These are phyloP conservation scores for Aspergillus aculeatus DNA, from an alignment of 2,329 filamentous ascomycete genomes.

Conservation along the genomic window DNA sequence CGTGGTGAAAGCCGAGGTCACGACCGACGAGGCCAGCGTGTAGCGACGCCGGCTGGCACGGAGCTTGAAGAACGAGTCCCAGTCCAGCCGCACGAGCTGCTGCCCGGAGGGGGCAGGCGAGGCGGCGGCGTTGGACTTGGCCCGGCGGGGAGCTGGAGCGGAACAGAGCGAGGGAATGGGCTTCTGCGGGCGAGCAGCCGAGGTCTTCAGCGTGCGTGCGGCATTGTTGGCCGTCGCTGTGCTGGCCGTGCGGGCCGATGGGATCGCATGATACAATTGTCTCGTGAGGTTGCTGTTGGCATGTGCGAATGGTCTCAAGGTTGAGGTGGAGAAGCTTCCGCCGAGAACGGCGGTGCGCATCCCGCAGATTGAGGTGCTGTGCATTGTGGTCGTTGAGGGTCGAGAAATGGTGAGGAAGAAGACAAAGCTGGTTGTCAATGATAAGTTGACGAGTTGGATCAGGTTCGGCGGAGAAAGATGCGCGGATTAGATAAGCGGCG, in stretches of 20 bases:
- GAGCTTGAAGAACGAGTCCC: conserved; percentile 91
- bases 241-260: conserved; percentile 23
- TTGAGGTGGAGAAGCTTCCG: conserved; percentile 26
- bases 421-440: background rate
- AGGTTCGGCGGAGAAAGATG: conserved; percentile 9
- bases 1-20: conserved; percentile 63
- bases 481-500: conserved; percentile 23
- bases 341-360: conserved; percentile 34
- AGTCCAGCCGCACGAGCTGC: conserved; percentile 60
- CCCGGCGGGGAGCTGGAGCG: conserved; percentile 16
- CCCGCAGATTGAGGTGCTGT: conserved; percentile 27
- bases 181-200: conserved; percentile 12
- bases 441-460: conserved; percentile 1
- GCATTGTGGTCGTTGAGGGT: conserved; percentile 22
- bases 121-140: conserved; percentile 28
- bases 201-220: conserved; percentile 14
- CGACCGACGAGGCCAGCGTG: conserved; percentile 74
- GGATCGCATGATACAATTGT: conserved; percentile 21
- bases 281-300: conserved; percentile 18
- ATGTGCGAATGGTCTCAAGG: conserved; percentile 25
- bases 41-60: conserved; percentile 81
- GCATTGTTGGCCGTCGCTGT: background rate
- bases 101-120: conserved; percentile 27
- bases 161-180: conserved; percentile 5
- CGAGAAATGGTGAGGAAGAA: background rate